Conservation (phyloP, 495 filamentous ascomycete genomes). For the Pyrenopolyporus hunteri region DNA sequence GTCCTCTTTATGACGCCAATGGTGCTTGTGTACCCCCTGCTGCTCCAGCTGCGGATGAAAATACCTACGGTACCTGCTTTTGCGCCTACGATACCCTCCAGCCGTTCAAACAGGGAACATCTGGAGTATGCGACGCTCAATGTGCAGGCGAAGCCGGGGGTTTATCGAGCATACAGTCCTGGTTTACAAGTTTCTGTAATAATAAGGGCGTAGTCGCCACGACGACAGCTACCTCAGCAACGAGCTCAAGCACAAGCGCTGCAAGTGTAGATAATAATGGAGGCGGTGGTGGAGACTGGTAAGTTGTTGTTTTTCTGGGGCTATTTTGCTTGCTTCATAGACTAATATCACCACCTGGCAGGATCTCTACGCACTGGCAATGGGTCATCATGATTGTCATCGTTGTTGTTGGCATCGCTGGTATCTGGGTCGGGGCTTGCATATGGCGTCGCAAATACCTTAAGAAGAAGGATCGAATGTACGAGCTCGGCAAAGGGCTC, state of each 20-base stretch:
- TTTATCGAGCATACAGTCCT: slow-evolving; percentile 51
- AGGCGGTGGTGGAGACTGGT: slow-evolving; percentile 42
- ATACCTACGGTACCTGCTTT: slow-evolving; percentile 52
- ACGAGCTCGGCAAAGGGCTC: slow-evolving; percentile 52
- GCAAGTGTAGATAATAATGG: slow-evolving; percentile 16
- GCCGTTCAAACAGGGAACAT: slow-evolving; percentile 49
- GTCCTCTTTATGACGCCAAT: slow-evolving; percentile 60
- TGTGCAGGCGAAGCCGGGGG: slow-evolving; percentile 45
- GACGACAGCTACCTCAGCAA: slow-evolving; percentile 30
- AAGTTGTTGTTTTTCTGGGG: slow-evolving; percentile 6
- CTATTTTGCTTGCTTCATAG: background rate
- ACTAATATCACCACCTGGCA: slow-evolving; percentile 31
- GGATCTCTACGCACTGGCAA: slow-evolving; percentile 58
- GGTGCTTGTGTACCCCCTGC: slow-evolving; percentile 58
- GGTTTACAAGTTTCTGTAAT: slow-evolving; percentile 56
- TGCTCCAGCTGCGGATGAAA: slow-evolving; percentile 33
- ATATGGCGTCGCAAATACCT: slow-evolving; percentile 59
- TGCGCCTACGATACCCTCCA: slow-evolving; percentile 51
- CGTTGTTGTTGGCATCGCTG: slow-evolving; percentile 56
- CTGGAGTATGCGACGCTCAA: slow-evolving; percentile 48
- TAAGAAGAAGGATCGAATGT: slow-evolving; percentile 56
- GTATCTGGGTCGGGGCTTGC: slow-evolving; percentile 60
- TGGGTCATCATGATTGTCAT: slow-evolving; percentile 64
- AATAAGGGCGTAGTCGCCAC: slow-evolving; percentile 34
- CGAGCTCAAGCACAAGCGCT: slow-evolving; percentile 28